Evolutionary conservation across 805 yeast genomes (phyloP), one percentile per base, ranked within the genome.

Genomic region (Yamadazyma takamatsuzukensis): DNA sequence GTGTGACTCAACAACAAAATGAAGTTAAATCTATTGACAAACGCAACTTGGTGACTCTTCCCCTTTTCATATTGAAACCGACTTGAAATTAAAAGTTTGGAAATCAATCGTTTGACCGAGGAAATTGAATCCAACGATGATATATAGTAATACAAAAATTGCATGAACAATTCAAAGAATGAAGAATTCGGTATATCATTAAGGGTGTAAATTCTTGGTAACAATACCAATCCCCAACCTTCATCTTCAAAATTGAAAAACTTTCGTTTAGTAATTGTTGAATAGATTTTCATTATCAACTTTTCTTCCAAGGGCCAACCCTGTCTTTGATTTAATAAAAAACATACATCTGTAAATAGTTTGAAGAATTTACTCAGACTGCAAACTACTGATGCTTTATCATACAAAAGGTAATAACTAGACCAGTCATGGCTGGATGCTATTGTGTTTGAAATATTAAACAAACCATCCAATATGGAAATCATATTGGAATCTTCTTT

Each of bases 221-320:
- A 14, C 5, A 17, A 8, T 54, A 30, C 13, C 51, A 30, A 11
- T 39, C 45, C 2, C 61, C 61, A 5, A 43, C 43, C 34, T 37
- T 65, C 72, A 36, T 61, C 68, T 2, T 37, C 45, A 34, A 63
- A 66, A 36, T 64, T 64, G 13, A 58, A 47, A 40, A 65, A 65
- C 29, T 51, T 59, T 17, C 62, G 45, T 0, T 43, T 27, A 0
- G 70, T 58, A 6, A 64, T 47, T 0, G 54, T 40, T 2, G 48
- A 30, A 37, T 64, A 65, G 4, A 66, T 32, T 16, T 43, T 44
- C 4, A 51, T 32, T 4, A 67, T 33, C n/a, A 64, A 33, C 25
- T 45, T 49, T 27, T 67, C 72, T 22, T 32, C 29, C 2, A 42
- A 14, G 15, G 39, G 41, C 46, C 46, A 39, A 5, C 39, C 30